Evolutionary conservation across 441 rosid species (phyloP), one percentile per base, ranked within the genome.

Genomic region (Bruguiera hainesii): DNA sequence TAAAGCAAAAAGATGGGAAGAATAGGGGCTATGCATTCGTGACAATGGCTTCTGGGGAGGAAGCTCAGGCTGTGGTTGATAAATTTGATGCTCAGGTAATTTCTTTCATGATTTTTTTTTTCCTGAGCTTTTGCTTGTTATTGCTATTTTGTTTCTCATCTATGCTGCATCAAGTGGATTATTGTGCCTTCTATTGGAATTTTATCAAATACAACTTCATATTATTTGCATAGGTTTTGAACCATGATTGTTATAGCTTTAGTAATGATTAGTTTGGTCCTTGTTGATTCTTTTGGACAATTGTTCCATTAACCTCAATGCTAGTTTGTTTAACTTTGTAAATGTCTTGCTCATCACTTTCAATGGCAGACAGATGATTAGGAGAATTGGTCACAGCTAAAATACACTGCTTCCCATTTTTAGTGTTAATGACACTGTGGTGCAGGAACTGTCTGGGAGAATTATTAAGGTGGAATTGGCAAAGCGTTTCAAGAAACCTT

Each of bases 391-490:
- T 42, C 37, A 42, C 48, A 42, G 16, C 48, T 42, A 42, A 13
- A 25, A 21, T 20, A 11, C 21, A 52, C 26, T n/a, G 19, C 9
- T 39, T 26, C 5, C 61, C 56, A 49, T 26, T 65, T 68, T 53
- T 31, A 11, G 56, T 25, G 19, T 59, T 25, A 21, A 30, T 50
- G 60, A 25, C 56, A 58, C 64, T 62, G 13, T 33, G 61, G 48
- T 81, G 73, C 84, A 91, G 98, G 84, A 93, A 75, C 78, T 88
- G 28, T 84, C 86, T 0, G 96, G 90, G 69, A 85, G 98, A 79
- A 82, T 82, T 55, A 76, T 91, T n/a, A 82, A 79, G 73, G 96
- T 94, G 51, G 87, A 72, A 72, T 85, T 86, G 75, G 87, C 98
- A 42, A 91, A 68, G 81, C 77, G 86, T 62, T 82, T 88, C 66